These are phyloP conservation scores for Macrotyloma uniflorum DNA, from an alignment of 306 rosid species.

Conservation along the genomic window DNA sequence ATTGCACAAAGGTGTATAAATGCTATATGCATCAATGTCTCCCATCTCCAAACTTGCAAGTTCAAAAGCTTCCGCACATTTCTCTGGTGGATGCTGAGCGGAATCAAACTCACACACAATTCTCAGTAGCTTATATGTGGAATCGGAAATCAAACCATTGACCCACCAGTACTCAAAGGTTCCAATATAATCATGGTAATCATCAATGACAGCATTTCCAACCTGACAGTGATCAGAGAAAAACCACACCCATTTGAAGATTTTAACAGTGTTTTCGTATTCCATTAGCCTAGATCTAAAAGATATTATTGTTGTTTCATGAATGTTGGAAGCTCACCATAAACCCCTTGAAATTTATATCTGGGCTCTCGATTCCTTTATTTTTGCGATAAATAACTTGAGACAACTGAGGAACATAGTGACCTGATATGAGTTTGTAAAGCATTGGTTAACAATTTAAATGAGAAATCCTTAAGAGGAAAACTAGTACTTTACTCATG, in stretches of 20 bases:
- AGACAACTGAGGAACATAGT: slow-evolving; percentile 92
- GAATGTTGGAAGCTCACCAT: slow-evolving; percentile 60
- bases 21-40: slow-evolving; percentile 77
- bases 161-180: slow-evolving; percentile 86
- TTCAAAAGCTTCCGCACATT: slow-evolving; percentile 53
- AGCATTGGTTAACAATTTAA: slow-evolving; percentile 8
- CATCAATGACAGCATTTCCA: slow-evolving; percentile 81
- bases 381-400: slow-evolving; percentile 69
- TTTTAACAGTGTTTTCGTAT: not conserved
- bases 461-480: not conserved
- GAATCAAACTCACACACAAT: slow-evolving; percentile 56
- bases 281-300: not conserved
- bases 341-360: slow-evolving; percentile 81
- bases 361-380: slow-evolving; percentile 71
- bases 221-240: slow-evolving; percentile 34
- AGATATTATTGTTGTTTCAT: not conserved
- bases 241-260: not conserved
- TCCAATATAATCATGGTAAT: slow-evolving; percentile 67
- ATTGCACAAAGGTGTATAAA: slow-evolving; percentile 66
- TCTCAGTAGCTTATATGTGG: slow-evolving; percentile 52
- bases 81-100: slow-evolving; percentile 62
- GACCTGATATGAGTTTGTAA: slow-evolving; percentile 59
- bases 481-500: not conserved
- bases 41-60: slow-evolving; percentile 61
- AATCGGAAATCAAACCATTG: slow-evolving; percentile 76